Percentiles rank a stretch among this genome's conserved stretches.
phyloP scores from a whole-genome alignment of 2,329 filamentous ascomycete genomes.

The Drechslerella dactyloides region DNA sequence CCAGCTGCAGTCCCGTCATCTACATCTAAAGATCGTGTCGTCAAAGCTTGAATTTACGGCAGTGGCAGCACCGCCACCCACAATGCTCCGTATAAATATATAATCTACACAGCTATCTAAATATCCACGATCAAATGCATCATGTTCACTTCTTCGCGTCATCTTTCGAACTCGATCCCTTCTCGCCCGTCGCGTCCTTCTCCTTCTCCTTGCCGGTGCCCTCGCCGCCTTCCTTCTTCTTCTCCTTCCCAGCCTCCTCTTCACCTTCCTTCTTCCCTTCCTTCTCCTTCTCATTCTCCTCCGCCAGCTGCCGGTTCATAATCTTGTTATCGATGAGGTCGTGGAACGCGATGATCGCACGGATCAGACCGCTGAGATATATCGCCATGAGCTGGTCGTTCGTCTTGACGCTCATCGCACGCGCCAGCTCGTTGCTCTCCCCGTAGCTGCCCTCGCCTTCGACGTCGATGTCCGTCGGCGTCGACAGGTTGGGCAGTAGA shows the following conservation, averaged over 20 bases:
- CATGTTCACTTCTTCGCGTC: slow-evolving; percentile 63
- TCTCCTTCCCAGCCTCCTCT: slow-evolving; percentile 71
- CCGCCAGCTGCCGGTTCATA: slow-evolving; percentile 95
- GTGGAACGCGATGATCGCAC: slow-evolving; percentile 98
- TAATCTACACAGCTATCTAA: slow-evolving; percentile 45
- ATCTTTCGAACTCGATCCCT: slow-evolving; percentile 65
- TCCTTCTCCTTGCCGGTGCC: slow-evolving; percentile 54
- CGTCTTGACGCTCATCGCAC: slow-evolving; percentile 98
- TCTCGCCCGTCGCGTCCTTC: slow-evolving; percentile 59
- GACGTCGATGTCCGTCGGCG: slow-evolving; percentile 69
- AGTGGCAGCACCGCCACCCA: slow-evolving; percentile 33
- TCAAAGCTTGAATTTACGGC: background rate
- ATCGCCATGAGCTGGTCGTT: slow-evolving; percentile 99
- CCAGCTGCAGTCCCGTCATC: too few relatives aligned
- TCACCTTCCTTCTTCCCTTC: slow-evolving; percentile 64
- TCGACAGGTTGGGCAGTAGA: slow-evolving; percentile 91
- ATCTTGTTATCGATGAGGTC: slow-evolving; percentile 99
- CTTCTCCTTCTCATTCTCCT: slow-evolving; percentile 83
- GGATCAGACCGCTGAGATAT: slow-evolving; percentile 93
- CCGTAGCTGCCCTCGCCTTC: slow-evolving; percentile 64
- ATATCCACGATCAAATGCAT: slow-evolving; percentile 53
- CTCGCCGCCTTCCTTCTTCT: slow-evolving; percentile 66
- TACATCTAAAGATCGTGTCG: too few relatives aligned
- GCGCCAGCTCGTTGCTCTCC: slow-evolving; percentile 83
- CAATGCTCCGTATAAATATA: slow-evolving; percentile 48